Percentiles rank a stretch among this genome's conserved stretches.
Evolutionary conservation across 495 filamentous ascomycete species (phyloP).

Genomic region (Xylona heveae): DNA sequence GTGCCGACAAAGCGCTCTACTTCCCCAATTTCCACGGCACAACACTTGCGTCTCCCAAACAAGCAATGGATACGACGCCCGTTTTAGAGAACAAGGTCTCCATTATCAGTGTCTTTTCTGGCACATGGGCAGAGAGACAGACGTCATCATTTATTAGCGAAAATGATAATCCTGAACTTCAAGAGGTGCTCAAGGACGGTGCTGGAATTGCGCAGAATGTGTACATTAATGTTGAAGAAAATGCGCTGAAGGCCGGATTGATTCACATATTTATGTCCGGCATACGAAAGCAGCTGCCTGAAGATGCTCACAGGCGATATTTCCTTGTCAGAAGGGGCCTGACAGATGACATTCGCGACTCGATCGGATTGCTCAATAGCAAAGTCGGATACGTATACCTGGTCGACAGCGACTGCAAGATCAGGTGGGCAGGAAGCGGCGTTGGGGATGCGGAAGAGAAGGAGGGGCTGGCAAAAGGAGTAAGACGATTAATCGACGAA

Average conservation of each 20-base stretch:
- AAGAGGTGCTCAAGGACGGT: constrained; percentile 22
- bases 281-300: constrained; percentile 30
- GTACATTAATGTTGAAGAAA: constrained; percentile 74
- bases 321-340: constrained; percentile 70
- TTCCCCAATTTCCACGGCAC: constrained; percentile 80
- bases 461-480: constrained; percentile 44
- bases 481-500: constrained; percentile 47
- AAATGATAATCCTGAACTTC: constrained; percentile 42
- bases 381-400: constrained; percentile 93
- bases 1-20: constrained; percentile 51
- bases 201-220: constrained; percentile 38
- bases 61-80: constrained; percentile 42
- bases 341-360: constrained; percentile 46
- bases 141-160: constrained; percentile 42
- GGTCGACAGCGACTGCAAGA: constrained; percentile 66
- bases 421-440: constrained; percentile 92
- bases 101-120: constrained; percentile 61
- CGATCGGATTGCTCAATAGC: constrained; percentile 62
- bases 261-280: constrained; percentile 44
- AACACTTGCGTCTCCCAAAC: constrained; percentile 35
- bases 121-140: constrained; percentile 69
- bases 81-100: constrained; percentile 47
- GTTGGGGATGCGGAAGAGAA: constrained; percentile 44
- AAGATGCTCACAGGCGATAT: constrained; percentile 47
- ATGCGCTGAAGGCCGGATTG: constrained; percentile 49